Evolutionary conservation across 495 filamentous ascomycete species (phyloP).

Genomic region (Podospora pseudoanserina): DNA sequence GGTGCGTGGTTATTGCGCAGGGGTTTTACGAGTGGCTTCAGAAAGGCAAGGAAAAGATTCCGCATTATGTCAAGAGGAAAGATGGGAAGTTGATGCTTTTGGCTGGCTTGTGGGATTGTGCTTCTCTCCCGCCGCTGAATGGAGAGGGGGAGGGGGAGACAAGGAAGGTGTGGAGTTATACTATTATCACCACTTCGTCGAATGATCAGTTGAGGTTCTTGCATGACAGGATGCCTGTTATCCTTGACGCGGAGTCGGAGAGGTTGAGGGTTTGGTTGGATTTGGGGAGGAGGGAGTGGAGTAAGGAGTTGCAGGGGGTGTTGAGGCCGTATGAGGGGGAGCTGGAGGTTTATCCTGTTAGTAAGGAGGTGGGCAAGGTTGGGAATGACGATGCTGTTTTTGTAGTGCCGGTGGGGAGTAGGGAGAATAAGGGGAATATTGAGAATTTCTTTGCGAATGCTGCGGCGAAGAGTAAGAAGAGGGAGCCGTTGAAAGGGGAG

Average conservation of each 20-base stretch:
- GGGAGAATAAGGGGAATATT: slow-evolving; percentile 86
- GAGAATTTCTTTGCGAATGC: slow-evolving; percentile 69
- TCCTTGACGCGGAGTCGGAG: slow-evolving; percentile 72
- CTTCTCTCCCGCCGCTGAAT: slow-evolving; percentile 64
- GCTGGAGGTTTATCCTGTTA: slow-evolving; percentile 80
- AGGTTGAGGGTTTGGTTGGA: slow-evolving; percentile 77
- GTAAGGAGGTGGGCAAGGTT: slow-evolving; percentile 88
- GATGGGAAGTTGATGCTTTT: slow-evolving; percentile 85
- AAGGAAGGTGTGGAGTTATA: slow-evolving; percentile 64
- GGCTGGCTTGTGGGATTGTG: slow-evolving; percentile 89
- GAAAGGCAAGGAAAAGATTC: slow-evolving; percentile 71
- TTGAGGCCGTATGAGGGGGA: slow-evolving; percentile 75
- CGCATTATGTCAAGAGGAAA: slow-evolving; percentile 74
- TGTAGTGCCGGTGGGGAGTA: slow-evolving; percentile 74
- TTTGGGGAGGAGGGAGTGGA: slow-evolving; percentile 67
- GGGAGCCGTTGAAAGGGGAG: slow-evolving; percentile 34
- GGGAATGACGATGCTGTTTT: slow-evolving; percentile 86
- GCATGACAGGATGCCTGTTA: slow-evolving; percentile 94
- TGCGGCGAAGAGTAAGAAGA: neutral
- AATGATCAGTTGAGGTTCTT: slow-evolving; percentile 77
- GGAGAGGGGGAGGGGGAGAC: slow-evolving; percentile 44
- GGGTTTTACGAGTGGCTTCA: slow-evolving; percentile 98
- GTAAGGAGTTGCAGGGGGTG: slow-evolving; percentile 67
- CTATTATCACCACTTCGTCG: slow-evolving; percentile 84
- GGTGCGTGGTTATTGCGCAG: slow-evolving; percentile 81